Percentiles rank a stretch among this genome's conserved stretches.
phyloP scores from a whole-genome alignment of 805 yeast species.

The Aciculoconidium aculeatum region DNA sequence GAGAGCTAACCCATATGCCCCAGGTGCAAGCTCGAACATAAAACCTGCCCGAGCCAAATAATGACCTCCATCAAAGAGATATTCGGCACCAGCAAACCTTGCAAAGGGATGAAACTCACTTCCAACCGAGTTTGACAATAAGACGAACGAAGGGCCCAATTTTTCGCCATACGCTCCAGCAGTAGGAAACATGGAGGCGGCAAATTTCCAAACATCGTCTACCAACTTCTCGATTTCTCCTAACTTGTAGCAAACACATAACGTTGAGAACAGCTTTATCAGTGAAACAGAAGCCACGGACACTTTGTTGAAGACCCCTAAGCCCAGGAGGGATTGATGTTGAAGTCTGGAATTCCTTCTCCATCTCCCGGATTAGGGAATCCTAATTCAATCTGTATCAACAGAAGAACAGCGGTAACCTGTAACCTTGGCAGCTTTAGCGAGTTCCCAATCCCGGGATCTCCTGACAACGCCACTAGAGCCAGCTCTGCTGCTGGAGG shows the following conservation, averaged over 20 bases:
- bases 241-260: conserved; percentile 2
- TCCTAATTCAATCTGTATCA: conserved; percentile 26
- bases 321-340: conserved; percentile 5
- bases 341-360: conserved; percentile 4
- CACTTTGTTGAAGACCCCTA: conserved; percentile 8
- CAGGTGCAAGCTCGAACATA: conserved; percentile 14
- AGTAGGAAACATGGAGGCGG: no score
- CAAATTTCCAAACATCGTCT: no score
- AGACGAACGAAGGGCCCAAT: conserved; percentile 1
- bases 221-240: no score
- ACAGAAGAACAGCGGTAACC: conserved; percentile 7
- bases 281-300: conserved; percentile 2
- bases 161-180: conserved; percentile 3
- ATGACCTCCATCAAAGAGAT: conserved; percentile 18
- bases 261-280: conserved; percentile 5
- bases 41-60: conserved; percentile 18
- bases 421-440: conserved; percentile 21
- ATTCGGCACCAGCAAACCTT: conserved; percentile 8
- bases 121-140: not conserved
- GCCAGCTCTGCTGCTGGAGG: conserved; percentile 39
- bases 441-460: conserved; percentile 41
- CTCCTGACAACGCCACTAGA: conserved; percentile 40
- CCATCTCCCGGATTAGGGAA: conserved; percentile 6
- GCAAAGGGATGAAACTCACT: not conserved
- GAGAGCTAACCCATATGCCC: conserved; percentile 33